A percentile compares a stretch with the other conserved stretches of the same genome.
Evolutionary conservation across 495 filamentous ascomycete species (phyloP).

Genomic region (Penicillium nucicola): DNA sequence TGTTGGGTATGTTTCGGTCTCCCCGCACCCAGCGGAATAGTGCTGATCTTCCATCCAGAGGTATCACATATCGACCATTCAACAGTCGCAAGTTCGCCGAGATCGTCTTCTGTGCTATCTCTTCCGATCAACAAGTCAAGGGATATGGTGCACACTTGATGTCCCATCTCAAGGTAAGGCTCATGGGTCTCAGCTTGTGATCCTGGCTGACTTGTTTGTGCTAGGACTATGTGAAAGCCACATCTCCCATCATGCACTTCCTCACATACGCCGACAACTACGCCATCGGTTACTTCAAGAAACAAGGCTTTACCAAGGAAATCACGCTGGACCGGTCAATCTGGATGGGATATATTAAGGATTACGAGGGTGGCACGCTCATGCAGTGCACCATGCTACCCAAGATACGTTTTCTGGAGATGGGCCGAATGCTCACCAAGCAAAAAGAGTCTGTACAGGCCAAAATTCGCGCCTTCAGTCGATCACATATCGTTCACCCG

Average conservation of each 20-base stretch:
- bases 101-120: constrained; percentile 98
- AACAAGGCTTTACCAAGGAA: constrained; percentile 98
- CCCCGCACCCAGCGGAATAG: neutral
- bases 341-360: constrained; percentile 99
- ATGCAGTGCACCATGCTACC: constrained; percentile 99
- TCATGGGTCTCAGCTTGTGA: neutral
- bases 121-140: constrained; percentile 96
- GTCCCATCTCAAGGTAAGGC: constrained; percentile 78
- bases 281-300: constrained; percentile 98
- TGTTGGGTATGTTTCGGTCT: constrained; percentile 56
- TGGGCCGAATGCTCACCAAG: constrained; percentile 91
- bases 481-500: constrained; percentile 80
- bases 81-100: constrained; percentile 91
- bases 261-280: constrained; percentile 99
- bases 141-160: constrained; percentile 97
- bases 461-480: constrained; percentile 89
- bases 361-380: constrained; percentile 97
- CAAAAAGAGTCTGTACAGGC: constrained; percentile 93
- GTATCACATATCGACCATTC: constrained; percentile 96
- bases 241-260: constrained; percentile 96
- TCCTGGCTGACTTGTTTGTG: constrained; percentile 10
- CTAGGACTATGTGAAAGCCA: constrained; percentile 93
- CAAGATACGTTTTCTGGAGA: constrained; percentile 88
- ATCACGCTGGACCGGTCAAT: constrained; percentile 85
- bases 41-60: constrained; percentile 45